Evolutionary conservation across 371 early-diverging fungal species (phyloP), one percentile per base, ranked within the genome.

Genomic region (Mucor sp.): DNA sequence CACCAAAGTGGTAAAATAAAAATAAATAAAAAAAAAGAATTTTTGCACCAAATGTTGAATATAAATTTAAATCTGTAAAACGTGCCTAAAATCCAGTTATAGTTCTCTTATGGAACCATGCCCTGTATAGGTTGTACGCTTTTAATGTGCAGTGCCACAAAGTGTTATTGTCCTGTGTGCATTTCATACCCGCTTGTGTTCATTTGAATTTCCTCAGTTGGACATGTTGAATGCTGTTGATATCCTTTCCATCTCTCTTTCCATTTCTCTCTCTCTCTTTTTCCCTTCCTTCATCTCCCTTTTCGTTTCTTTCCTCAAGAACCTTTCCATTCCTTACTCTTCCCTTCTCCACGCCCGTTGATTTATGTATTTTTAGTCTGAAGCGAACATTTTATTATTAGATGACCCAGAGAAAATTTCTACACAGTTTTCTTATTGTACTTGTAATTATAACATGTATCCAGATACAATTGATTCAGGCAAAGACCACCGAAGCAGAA

Each of bases 141-240:
- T 59, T 39, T 60, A 66, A 58, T 60, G 25, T 11, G 21, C 1
- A 60, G 66, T 66, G 58, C 53, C 33, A 66, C 66, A 66, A 55
- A 50, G 30, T 5, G 43, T 66, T 60, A 66, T 66, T 66, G 55
- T 66, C 30, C 53, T 63, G 8, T 39, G 23, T 47, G 28, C 14
- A 28, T 28, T 35, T 63, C 25, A 58, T 32, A 65, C 30, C 39
- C 65, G 41, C 58, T 21, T 59, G n/a, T 66, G 12, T 47, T 32
- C 25, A 28, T 23, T 57, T 30, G 57, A 28, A 57, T 33, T 57
- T 55, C 55, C 47, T 21, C 47, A 47, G 47, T 21, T 53, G 53
- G 53, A 53, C 12, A 53, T 53, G 25, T 53, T 53, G 23, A 53
- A 25, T 53, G 53, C 23, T 53, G 4, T 15, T 53, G 27, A 27